Percentiles rank a stretch among this genome's conserved stretches.
Evolutionary conservation across 257 asterid species (phyloP).

Genomic region (Ballota nigra): DNA sequence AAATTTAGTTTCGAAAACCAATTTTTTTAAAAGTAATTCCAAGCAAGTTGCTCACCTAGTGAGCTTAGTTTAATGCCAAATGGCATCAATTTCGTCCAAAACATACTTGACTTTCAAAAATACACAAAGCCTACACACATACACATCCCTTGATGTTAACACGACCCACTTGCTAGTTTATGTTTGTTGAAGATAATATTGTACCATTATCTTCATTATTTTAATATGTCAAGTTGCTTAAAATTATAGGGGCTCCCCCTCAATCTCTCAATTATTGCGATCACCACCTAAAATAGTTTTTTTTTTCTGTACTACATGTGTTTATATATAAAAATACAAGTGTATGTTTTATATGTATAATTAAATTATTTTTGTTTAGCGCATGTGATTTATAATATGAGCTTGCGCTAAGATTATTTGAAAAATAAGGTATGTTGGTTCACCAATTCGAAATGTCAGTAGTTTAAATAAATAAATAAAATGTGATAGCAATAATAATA

Average conservation of each 20-base stretch:
- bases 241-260: background rate
- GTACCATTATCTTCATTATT: slow-evolving; percentile 2
- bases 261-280: background rate
- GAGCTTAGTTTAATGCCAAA: slow-evolving; percentile 16
- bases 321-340: too few relatives aligned
- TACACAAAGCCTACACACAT: slow-evolving; percentile 11
- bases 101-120: slow-evolving; percentile 12
- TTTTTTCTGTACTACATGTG: too few relatives aligned
- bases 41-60: slow-evolving; percentile 34
- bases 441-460: background rate
- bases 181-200: slow-evolving; percentile 16
- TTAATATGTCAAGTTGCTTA: slow-evolving; percentile 4
- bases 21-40: too few relatives aligned
- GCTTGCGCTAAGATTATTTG: background rate
- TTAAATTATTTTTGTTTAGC: background rate
- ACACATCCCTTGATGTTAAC: slow-evolving; percentile 13
- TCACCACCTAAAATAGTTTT: background rate
- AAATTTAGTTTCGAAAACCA: slow-evolving; percentile 2
- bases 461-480: too few relatives aligned
- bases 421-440: background rate
- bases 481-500: too few relatives aligned
- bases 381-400: background rate
- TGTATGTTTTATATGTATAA: background rate
- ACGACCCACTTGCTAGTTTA: slow-evolving; percentile 24
- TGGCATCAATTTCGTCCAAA: slow-evolving; percentile 10